phyloP scores from a whole-genome alignment of 2,329 filamentous ascomycete species.

The Ceratocystiopsis brevicomis region DNA sequence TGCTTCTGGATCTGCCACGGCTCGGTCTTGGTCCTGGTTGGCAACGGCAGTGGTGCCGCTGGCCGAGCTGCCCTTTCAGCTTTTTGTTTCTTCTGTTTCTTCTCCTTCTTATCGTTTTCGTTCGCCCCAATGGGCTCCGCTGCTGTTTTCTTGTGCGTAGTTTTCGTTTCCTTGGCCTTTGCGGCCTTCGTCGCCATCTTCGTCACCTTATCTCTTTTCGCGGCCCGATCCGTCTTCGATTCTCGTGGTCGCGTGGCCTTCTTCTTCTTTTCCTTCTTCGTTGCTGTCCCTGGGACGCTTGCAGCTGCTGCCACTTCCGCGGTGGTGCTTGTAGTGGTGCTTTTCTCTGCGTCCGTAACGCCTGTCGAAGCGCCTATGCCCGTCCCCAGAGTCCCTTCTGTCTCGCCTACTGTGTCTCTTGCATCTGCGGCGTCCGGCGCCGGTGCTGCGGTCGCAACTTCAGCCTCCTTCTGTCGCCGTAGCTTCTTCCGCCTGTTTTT shows the following conservation, averaged over 20 bases:
- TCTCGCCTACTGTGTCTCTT: no score
- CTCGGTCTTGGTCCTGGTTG: constrained; percentile 2
- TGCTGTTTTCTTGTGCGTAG: neutral
- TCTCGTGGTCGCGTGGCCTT: no score
- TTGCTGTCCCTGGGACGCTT: no score
- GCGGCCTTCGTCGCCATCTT: no score
- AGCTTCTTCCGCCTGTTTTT: constrained; percentile 7
- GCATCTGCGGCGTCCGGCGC: neutral
- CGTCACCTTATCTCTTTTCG: no score
- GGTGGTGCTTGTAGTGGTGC: no score
- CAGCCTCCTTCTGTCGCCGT: neutral
- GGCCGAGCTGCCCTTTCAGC: neutral
- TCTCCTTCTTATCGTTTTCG: neutral
- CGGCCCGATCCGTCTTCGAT: no score
- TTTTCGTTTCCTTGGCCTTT: neutral
- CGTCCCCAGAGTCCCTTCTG: no score
- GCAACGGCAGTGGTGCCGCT: neutral
- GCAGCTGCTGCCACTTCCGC: no score
- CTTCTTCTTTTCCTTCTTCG: no score
- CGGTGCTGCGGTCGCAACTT: neutral
- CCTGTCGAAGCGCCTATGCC: no score
- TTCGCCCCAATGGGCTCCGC: neutral
- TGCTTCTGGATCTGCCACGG: constrained; percentile 63
- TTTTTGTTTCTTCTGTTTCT: neutral
- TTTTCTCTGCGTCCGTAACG: no score